Conservation (phyloP, 1,284 basidiomycete genomes). For the Ustilago sp. region DNA sequence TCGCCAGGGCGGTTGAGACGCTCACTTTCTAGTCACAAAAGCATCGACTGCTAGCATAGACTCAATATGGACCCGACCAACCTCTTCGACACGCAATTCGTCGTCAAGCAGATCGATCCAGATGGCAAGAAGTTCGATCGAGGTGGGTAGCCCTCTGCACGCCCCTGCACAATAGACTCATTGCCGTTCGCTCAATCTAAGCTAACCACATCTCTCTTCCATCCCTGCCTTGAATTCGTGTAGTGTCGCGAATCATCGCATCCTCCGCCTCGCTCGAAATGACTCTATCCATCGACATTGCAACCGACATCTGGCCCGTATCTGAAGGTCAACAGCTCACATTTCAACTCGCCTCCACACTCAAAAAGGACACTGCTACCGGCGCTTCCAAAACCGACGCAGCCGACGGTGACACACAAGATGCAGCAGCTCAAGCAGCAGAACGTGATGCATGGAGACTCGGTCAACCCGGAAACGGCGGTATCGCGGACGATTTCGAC, state of each 20-base stretch:
- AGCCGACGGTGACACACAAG: constrained; percentile 32
- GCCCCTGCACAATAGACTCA: not conserved
- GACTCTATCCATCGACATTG: constrained; percentile 80
- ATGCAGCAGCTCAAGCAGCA: constrained; percentile 52
- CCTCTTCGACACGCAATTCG: constrained; percentile 68
- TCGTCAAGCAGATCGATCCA: constrained; percentile 66
- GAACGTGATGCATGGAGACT: constrained; percentile 85
- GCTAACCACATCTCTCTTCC: constrained; percentile 70
- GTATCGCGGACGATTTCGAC: constrained; percentile 94
- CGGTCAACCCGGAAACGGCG: constrained; percentile 84
- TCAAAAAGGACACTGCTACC: constrained; percentile 74
- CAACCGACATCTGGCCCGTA: constrained; percentile 69
- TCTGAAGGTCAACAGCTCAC: constrained; percentile 79
- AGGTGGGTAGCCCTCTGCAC: constrained; percentile 73
- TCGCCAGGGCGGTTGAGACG: no score
- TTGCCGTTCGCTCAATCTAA: not conserved
- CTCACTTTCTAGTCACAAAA: not conserved
- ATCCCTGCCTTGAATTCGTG: constrained; percentile 48
- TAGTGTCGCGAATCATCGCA: constrained; percentile 63
- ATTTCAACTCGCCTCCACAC: constrained; percentile 79
- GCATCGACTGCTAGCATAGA: not conserved
- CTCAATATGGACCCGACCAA: constrained; percentile 63
- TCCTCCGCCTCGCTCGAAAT: constrained; percentile 76
- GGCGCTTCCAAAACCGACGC: constrained; percentile 65
- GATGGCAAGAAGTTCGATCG: constrained; percentile 96